Conservation (phyloP, 2,329 filamentous ascomycete genomes). For the Trichoderma sp. region DNA sequence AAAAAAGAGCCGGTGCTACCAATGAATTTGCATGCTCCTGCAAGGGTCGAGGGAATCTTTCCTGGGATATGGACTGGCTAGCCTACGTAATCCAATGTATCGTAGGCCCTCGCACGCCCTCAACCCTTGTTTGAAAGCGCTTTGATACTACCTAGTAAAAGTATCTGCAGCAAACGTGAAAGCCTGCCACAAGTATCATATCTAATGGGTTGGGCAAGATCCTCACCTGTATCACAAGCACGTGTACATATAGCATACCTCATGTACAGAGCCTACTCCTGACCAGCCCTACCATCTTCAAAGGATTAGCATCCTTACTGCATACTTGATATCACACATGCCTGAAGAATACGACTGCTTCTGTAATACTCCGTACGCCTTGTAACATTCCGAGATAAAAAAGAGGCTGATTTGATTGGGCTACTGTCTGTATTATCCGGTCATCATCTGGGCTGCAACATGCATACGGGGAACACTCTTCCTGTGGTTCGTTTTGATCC, state of each 20-base stretch:
- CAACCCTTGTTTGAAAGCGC: neutral
- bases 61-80: neutral
- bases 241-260: neutral
- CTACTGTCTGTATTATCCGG: neutral
- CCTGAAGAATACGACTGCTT: too few species aligned
- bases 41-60: neutral
- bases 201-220: too few species aligned
- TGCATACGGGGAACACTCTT: neutral
- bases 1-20: too few species aligned
- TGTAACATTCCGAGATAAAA: neutral
- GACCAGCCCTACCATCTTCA: conserved; percentile 1
- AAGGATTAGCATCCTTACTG: neutral
- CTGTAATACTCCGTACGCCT: neutral
- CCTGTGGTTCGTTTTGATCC: neutral
- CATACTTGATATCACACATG: neutral
- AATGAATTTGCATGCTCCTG: too few species aligned
- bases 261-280: neutral
- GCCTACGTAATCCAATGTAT: neutral
- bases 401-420: conserved; percentile 1
- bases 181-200: too few species aligned
- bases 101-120: neutral
- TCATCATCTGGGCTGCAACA: neutral
- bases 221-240: neutral
- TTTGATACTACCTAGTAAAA: too few species aligned
- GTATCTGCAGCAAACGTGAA: too few species aligned